phyloP scores from a whole-genome alignment of 1,139 yeast genomes.

The Blastobotrys serpentis region DNA sequence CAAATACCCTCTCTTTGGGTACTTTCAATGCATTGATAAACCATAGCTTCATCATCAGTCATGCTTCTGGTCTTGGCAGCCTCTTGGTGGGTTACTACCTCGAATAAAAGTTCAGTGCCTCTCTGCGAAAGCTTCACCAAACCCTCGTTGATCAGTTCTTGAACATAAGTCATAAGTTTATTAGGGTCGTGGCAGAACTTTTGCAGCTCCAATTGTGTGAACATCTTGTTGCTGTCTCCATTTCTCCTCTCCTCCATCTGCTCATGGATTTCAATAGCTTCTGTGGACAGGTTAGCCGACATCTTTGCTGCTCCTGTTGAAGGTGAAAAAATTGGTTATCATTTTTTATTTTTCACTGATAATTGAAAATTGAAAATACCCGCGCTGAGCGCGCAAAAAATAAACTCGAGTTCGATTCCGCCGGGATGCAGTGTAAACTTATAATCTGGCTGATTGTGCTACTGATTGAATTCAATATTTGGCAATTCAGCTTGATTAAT shows the following conservation, averaged over 20 bases:
- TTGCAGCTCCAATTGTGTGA: conserved; percentile 60
- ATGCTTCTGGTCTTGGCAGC: conserved; percentile 56
- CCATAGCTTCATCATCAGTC: conserved; percentile 87
- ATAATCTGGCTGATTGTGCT: too few relatives aligned
- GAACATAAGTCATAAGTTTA: conserved; percentile 25
- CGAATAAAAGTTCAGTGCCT: conserved; percentile 67
- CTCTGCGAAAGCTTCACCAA: conserved; percentile 66
- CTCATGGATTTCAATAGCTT: conserved; percentile 56
- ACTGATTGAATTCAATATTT: too few relatives aligned
- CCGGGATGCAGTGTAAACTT: not conserved
- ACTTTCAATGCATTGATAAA: conserved; percentile 87
- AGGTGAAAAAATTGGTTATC: too few relatives aligned
- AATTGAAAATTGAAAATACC: too few relatives aligned
- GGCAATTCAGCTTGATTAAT: too few relatives aligned
- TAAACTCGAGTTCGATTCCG: not conserved
- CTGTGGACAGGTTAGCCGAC: conserved; percentile 36
- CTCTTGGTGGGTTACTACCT: conserved; percentile 49
- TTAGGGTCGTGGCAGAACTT: conserved; percentile 26
- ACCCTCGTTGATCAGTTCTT: conserved; percentile 42
- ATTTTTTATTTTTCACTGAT: too few relatives aligned
- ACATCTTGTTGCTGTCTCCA: conserved; percentile 9
- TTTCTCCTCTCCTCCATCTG: conserved; percentile 48
- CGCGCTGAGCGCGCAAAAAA: conserved; percentile 1
- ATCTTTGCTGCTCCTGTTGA: conserved; percentile 16
- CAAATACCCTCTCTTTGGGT: conserved; percentile 91